Conservation (phyloP, 331 rosid genomes). For the Stylosanthes scabra region DNA sequence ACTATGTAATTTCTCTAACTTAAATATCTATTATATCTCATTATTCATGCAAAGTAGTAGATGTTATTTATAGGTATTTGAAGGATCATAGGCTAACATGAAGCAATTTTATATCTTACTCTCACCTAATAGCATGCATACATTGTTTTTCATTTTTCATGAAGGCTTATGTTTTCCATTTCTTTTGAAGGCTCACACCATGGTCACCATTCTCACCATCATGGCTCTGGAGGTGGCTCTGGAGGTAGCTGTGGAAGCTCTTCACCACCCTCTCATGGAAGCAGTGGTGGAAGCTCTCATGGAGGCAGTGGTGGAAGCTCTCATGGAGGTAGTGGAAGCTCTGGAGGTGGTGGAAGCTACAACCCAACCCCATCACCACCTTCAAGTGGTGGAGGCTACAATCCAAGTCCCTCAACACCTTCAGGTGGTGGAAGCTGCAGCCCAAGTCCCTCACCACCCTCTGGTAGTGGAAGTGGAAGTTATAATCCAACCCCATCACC, state of each 20-base stretch:
- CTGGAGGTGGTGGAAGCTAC: slow-evolving; percentile 40
- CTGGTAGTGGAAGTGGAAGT: slow-evolving; percentile 43
- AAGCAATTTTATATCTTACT: slow-evolving; percentile 19
- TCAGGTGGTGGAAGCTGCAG: slow-evolving; percentile 17
- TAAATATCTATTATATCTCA: slow-evolving; percentile 15
- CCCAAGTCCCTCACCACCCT: slow-evolving; percentile 15
- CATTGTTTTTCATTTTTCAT: slow-evolving; percentile 24
- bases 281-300: too few species aligned
- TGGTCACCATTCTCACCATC: slow-evolving; percentile 45
- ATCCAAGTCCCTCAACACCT: slow-evolving; percentile 56
- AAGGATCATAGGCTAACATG: slow-evolving; percentile 25
- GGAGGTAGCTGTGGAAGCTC: slow-evolving; percentile 44
- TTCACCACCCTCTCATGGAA: slow-evolving; percentile 49
- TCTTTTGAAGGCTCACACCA: slow-evolving; percentile 51
- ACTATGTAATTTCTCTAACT: slow-evolving; percentile 45
- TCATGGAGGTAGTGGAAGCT: slow-evolving; percentile 42
- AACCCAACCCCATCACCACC: slow-evolving; percentile 38
- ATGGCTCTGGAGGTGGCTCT: slow-evolving; percentile 42
- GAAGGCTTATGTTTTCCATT: slow-evolving; percentile 8
- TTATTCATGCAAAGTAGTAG: neutral
- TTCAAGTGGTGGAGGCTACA: slow-evolving; percentile 47
- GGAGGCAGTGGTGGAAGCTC: too few species aligned
- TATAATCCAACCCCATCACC: slow-evolving; percentile 56
- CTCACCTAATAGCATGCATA: slow-evolving; percentile 10
- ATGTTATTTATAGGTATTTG: neutral